Base-by-base conservation (phyloP, 805 yeast genomes). In the Saccharomycopsis guyanensis region DNA sequence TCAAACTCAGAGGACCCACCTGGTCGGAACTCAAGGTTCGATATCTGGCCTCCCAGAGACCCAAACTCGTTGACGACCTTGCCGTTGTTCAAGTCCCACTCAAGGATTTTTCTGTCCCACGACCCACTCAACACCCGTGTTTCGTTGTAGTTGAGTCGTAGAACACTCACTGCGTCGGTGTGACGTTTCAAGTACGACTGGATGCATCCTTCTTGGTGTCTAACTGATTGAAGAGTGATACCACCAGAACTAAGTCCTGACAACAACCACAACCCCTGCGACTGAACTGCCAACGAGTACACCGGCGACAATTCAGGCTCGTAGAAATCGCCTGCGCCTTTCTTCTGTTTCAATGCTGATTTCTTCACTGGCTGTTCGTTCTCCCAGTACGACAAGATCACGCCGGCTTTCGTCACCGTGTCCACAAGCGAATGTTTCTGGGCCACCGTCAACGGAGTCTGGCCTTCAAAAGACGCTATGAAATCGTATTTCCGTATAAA, bases 351-450 rank as follows among this genome's bases (percentile, higher is more conserved):
- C 55, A 63, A 58, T 49, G 69, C 58, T 50, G 68, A 68, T 59
- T 52, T 68, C 69, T 48, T 71, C 58, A 77, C 67, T 0, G 97
- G 97, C 57, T 88, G 86, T 65, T 93, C 97, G 62, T 93, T 93
- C 59, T 91, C 97, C 96, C 97, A 93, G 66, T 87, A 91, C 0
- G 93, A 82, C 13, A 73, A 59, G 3, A 89, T 65, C 3, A 86
- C 81, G 4, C 97, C 98, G 0, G 88, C 93, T 57, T 83, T 82
- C 6, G 83, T 74, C 27, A 93, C 76, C 1, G 93, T 76, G 60
- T 93, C 98, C 20, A 87, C 87, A 42, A 88, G 69, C 41, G 86
- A 83, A 62, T 93, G 97, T 57, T 78, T 78, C 61, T 93, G 98
- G 2, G 95, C 87, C 50, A 88, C 85, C 0, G 97, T 91, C 43